Conservation (phyloP, 768 basidiomycete species). For the Trametes meyenii region DNA sequence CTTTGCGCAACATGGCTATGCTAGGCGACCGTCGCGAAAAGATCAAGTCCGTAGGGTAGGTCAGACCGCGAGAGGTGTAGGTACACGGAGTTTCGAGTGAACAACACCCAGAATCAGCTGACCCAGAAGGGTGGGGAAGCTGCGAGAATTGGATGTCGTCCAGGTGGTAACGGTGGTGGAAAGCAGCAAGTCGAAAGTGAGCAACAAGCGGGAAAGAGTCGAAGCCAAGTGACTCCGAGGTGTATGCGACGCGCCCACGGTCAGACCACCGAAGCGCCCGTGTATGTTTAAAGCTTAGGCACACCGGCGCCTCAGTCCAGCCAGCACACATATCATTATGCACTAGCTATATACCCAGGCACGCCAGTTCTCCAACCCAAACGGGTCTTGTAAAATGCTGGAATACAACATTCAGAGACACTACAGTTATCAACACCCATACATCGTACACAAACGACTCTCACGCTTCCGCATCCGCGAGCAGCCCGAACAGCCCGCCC, state of each 20-base stretch:
- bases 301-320: too few relatives aligned
- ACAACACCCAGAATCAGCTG: too few relatives aligned
- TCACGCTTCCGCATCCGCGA: slow-evolving; percentile 44
- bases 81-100: too few relatives aligned
- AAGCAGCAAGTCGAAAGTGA: background rate
- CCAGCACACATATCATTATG: too few relatives aligned
- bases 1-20: background rate
- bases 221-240: too few relatives aligned
- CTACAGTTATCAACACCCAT: background rate
- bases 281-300: too few relatives aligned
- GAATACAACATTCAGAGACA: background rate
- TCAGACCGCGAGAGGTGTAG: too few relatives aligned
- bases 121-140: background rate
- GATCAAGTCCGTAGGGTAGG: background rate
- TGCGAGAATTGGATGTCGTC: background rate
- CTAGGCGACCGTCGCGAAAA: background rate
- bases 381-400: background rate
- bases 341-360: too few relatives aligned
- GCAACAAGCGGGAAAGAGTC: background rate
- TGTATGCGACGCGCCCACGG: too few relatives aligned
- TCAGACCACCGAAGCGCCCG: too few relatives aligned
- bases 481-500: slow-evolving; percentile 44
- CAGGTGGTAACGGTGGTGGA: background rate
- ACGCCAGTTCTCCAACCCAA: too few relatives aligned
- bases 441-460: background rate